Conservation (phyloP, 192 early-diverging fungal genomes). For the Helicostylum pulchrum region DNA sequence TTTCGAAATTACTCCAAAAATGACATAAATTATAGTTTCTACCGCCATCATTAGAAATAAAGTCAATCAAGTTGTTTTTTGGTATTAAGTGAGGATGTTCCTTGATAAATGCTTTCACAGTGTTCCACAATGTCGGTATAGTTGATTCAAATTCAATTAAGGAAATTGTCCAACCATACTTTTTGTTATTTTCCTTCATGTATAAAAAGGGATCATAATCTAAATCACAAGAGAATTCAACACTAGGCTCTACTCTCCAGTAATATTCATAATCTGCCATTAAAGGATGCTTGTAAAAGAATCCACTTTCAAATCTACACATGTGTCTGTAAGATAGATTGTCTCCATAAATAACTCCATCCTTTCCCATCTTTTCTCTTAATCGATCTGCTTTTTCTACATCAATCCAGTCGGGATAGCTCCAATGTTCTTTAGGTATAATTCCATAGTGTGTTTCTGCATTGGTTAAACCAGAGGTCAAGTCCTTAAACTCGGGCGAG, state of each 20-base stretch:
- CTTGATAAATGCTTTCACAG: conserved; percentile 50
- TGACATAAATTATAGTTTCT: conserved; percentile 67
- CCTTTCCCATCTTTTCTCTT: conserved; percentile 51
- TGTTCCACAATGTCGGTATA: conserved; percentile 73
- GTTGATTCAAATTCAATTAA: conserved; percentile 62
- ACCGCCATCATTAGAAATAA: conserved; percentile 42
- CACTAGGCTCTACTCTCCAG: conserved; percentile 84
- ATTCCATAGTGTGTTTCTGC: conserved; percentile 63
- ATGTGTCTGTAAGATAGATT: conserved; percentile 66
- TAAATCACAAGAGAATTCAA: conserved; percentile 77
- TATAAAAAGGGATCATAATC: conserved; percentile 75
- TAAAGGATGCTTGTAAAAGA: conserved; percentile 72
- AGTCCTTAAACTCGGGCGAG: conserved; percentile 60
- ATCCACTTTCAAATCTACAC: conserved; percentile 71
- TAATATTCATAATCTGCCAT: conserved; percentile 71
- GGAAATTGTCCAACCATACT: conserved; percentile 72
- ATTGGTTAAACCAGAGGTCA: conserved; percentile 51
- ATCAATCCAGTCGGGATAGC: conserved; percentile 63
- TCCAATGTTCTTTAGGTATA: conserved; percentile 60
- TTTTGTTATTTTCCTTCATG: conserved; percentile 69
- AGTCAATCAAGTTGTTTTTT: conserved; percentile 49
- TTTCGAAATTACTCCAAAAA: conserved; percentile 91
- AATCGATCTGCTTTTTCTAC: conserved; percentile 46
- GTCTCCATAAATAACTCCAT: conserved; percentile 59
- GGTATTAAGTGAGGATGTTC: conserved; percentile 50